Percentiles rank a stretch among this genome's conserved stretches.
Conservation (phyloP, 139 green algal species). For the Deuterostichococcus epilithicus region DNA sequence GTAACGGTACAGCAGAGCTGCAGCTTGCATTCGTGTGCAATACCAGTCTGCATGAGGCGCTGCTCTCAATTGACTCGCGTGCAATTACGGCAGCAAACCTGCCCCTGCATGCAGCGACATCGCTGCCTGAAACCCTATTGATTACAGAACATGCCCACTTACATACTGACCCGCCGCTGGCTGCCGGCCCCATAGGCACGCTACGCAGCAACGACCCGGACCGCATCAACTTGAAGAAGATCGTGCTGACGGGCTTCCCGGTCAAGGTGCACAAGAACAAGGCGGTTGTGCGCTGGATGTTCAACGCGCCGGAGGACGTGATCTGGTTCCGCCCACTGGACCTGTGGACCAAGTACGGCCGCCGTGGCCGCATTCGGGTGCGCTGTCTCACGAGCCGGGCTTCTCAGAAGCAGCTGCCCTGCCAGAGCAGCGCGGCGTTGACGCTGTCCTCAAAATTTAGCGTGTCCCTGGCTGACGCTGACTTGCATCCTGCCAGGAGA, state of each 20-base stretch:
- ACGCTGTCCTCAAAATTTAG: neutral
- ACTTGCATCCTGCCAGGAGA: neutral
- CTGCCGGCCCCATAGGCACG: constrained; percentile 31
- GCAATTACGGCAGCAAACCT: no score
- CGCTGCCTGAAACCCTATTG: no score
- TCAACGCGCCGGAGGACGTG: constrained; percentile 89
- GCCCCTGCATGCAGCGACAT: no score
- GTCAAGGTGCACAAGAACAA: constrained; percentile 88
- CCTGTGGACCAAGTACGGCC: constrained; percentile 88
- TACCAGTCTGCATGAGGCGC: no score
- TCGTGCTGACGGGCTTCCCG: constrained; percentile 82
- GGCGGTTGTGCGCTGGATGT: constrained; percentile 92
- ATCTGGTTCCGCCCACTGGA: constrained; percentile 92
- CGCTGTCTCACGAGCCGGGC: no score
- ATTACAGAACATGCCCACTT: no score
- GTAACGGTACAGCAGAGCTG: no score
- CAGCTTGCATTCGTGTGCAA: no score
- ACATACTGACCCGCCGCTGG: neutral
- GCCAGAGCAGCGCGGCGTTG: neutral
- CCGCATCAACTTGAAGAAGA: constrained; percentile 84
- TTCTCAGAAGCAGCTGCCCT: neutral
- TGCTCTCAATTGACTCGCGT: no score
- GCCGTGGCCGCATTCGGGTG: constrained; percentile 81
- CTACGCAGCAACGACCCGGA: constrained; percentile 79
- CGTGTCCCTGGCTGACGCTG: neutral